A percentile compares a stretch with the other conserved stretches of the same genome.
Conservation (phyloP, 2,329 filamentous ascomycete species). For the Fusarium vanettenii region DNA sequence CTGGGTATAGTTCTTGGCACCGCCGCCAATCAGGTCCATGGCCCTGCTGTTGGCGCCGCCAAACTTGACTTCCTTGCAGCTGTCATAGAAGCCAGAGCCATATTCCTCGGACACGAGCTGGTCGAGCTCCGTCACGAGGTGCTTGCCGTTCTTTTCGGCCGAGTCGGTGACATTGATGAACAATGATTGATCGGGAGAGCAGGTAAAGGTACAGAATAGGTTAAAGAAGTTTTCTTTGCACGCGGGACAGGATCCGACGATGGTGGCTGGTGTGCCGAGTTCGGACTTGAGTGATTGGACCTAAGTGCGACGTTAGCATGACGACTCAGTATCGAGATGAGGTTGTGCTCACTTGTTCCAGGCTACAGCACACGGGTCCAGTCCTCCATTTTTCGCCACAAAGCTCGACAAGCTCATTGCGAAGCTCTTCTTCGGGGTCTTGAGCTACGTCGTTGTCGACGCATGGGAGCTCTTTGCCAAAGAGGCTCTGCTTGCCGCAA, state of each 20-base stretch:
- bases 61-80: conserved; percentile 99
- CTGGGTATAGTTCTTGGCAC: conserved; percentile 87
- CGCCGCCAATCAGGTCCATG: conserved; percentile 96
- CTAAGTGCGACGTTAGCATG: conserved; percentile 54
- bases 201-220: conserved; percentile 97
- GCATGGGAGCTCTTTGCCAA: conserved; percentile 90
- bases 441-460: conserved; percentile 88
- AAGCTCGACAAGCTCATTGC: conserved; percentile 82
- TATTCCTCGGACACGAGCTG: conserved; percentile 88
- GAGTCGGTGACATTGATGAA: conserved; percentile 93
- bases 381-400: conserved; percentile 90
- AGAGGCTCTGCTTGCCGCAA: conserved; percentile 91
- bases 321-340: background rate
- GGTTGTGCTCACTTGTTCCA: conserved; percentile 73
- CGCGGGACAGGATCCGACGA: conserved; percentile 93
- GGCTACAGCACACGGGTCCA: conserved; percentile 85
- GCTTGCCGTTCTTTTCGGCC: conserved; percentile 67
- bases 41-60: conserved; percentile 92
- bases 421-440: conserved; percentile 76
- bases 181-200: conserved; percentile 94
- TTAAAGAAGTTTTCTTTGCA: conserved; percentile 99
- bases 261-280: conserved; percentile 85
- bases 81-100: conserved; percentile 90
- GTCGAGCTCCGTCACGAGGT: conserved; percentile 87
- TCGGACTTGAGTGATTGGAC: conserved; percentile 85